Conservation (phyloP, 2,329 filamentous ascomycete genomes). For the Aspergillus pseudonomiae region DNA sequence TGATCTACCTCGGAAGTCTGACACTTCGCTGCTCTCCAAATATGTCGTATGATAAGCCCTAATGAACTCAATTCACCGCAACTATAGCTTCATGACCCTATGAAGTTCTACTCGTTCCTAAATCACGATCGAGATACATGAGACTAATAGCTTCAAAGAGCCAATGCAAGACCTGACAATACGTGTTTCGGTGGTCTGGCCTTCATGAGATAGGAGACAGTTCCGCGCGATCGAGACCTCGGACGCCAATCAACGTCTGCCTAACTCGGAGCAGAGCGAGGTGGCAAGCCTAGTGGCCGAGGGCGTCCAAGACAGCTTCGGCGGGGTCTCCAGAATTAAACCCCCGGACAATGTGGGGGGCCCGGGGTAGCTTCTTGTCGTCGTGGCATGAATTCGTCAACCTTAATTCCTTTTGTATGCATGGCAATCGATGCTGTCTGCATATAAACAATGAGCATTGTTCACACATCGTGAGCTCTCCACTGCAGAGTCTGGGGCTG, state of each 20-base stretch:
- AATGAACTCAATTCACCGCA: background rate
- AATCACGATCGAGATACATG: background rate
- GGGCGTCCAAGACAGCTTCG: background rate
- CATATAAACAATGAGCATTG: background rate
- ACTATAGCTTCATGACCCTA: background rate
- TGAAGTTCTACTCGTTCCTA: rapidly evolving
- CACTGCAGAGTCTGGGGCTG: background rate
- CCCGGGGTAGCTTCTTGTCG: background rate
- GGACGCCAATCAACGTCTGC: background rate
- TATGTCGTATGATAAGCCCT: background rate
- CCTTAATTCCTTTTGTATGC: background rate
- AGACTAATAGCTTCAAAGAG: background rate
- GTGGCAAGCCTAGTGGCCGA: background rate
- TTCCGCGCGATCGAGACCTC: background rate
- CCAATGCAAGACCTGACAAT: background rate
- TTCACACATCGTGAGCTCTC: background rate
- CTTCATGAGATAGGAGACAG: background rate
- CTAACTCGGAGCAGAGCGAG: background rate
- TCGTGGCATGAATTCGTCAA: background rate
- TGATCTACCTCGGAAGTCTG: background rate
- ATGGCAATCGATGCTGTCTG: background rate
- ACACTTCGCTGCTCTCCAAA: background rate
- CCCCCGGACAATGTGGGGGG: background rate
- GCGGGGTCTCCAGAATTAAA: background rate
- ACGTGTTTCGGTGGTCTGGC: background rate